These are phyloP conservation scores for Vachellia pachyceras DNA, from an alignment of 306 rosid species.

Conservation along the genomic window DNA sequence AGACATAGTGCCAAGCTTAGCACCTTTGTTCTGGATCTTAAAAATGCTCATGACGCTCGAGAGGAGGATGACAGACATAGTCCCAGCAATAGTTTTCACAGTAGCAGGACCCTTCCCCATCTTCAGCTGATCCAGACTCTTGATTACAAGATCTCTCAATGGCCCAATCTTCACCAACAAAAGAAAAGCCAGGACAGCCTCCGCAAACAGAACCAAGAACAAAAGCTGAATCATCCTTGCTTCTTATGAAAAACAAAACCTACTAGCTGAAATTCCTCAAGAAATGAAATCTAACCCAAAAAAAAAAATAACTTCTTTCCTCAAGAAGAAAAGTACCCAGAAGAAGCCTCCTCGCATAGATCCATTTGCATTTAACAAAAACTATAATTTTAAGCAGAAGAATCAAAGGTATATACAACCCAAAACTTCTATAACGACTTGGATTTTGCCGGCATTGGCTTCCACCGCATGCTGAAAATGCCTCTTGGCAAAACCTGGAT, in stretches of 20 bases:
- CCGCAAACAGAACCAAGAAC: constrained; percentile 81
- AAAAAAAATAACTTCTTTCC: constrained; percentile 22
- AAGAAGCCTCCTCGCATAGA: constrained; percentile 32
- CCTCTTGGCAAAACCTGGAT: constrained; percentile 22
- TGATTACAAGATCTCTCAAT: constrained; percentile 85
- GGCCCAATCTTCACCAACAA: constrained; percentile 86
- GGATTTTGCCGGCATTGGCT: constrained; percentile 32
- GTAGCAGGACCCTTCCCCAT: constrained; percentile 88
- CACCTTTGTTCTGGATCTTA: constrained; percentile 97
- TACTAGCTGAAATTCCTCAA: constrained; percentile 35
- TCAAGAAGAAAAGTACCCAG: constrained; percentile 6
- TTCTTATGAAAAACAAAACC: constrained; percentile 10
- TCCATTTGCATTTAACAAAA: constrained; percentile 31
- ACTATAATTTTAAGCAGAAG: constrained; percentile 20
- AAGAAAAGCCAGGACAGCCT: constrained; percentile 72
- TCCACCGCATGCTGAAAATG: constrained; percentile 18
- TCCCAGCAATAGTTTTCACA: constrained; percentile 81
- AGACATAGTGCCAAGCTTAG: constrained; percentile 92
- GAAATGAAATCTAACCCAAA: constrained; percentile 23
- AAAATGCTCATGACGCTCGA: constrained; percentile 83
- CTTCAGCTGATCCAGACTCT: constrained; percentile 84
- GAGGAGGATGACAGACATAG: constrained; percentile 87
- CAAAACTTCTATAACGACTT: constrained; percentile 33
- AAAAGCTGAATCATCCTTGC: constrained; percentile 81
- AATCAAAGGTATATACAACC: constrained; percentile 37